Conservation (phyloP, 805 yeast genomes). For the Brettanomyces anomalus region DNA sequence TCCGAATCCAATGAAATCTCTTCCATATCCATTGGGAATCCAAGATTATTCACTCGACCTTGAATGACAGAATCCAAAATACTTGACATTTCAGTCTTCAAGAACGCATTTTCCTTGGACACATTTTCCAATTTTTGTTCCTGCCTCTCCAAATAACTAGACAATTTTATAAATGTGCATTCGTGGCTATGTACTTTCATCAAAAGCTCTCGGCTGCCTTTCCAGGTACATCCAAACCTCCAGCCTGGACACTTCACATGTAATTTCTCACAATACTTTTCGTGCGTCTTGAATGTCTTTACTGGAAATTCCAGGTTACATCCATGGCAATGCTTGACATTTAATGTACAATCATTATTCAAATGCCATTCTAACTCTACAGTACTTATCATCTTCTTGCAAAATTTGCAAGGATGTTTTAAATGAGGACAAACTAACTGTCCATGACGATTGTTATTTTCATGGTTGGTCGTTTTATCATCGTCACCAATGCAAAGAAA, state of each 20-base stretch:
- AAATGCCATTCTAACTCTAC: constrained; percentile 29
- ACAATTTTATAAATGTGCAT: constrained; percentile 22
- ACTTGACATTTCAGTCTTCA: constrained; percentile 36
- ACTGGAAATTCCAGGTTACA: constrained; percentile 36
- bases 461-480: constrained; percentile 4
- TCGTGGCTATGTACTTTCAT: constrained; percentile 20
- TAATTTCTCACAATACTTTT: constrained; percentile 31
- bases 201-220: constrained; percentile 25
- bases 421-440: constrained; percentile 30
- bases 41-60: constrained; percentile 42
- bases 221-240: constrained; percentile 43
- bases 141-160: constrained; percentile 18
- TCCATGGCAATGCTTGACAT: constrained; percentile 28
- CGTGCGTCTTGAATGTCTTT: constrained; percentile 31
- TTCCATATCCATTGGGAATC: constrained; percentile 37
- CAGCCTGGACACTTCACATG: constrained; percentile 38
- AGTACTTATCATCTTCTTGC: constrained; percentile 23
- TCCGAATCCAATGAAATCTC: constrained; percentile 25
- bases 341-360: constrained; percentile 29
- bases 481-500: constrained; percentile 5
- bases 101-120: constrained; percentile 27
- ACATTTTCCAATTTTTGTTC: constrained; percentile 23
- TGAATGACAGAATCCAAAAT: constrained; percentile 38
- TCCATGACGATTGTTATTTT: not conserved
- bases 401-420: constrained; percentile 27